Conservation (phyloP, 2,329 filamentous ascomycete species). For the Fusarium coffeatum region DNA sequence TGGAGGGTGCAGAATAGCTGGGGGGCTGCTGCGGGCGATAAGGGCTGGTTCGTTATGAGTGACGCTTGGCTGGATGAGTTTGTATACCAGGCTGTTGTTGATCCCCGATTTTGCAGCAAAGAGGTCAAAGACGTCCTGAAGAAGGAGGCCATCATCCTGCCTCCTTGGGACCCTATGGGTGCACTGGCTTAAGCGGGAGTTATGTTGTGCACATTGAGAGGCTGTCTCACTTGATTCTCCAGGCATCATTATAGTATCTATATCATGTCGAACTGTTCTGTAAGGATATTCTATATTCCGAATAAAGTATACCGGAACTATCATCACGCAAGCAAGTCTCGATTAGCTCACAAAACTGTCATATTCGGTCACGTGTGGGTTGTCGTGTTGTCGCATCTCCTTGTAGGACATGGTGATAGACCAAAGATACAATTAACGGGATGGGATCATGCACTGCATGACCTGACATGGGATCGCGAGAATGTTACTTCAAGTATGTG, state of each 20-base stretch:
- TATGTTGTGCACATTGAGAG: background rate
- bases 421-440: slow-evolving; percentile 10
- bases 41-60: slow-evolving; percentile 91
- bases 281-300: background rate
- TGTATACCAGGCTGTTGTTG: slow-evolving; percentile 87
- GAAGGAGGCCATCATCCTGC: slow-evolving; percentile 76
- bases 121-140: slow-evolving; percentile 77
- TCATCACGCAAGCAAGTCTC: background rate
- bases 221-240: background rate
- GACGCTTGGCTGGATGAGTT: slow-evolving; percentile 85
- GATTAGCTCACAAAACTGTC: background rate
- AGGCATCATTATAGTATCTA: background rate
- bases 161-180: slow-evolving; percentile 86
- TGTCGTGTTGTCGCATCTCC: background rate
- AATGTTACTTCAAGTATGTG: slow-evolving; percentile 2
- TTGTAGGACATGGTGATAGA: slow-evolving; percentile 9
- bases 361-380: slow-evolving; percentile 1
- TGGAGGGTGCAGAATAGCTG: slow-evolving; percentile 93
- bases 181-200: slow-evolving; percentile 66
- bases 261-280: background rate
- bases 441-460: slow-evolving; percentile 13
- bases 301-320: background rate
- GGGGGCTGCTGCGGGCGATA: slow-evolving; percentile 75
- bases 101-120: slow-evolving; percentile 73
- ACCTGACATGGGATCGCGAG: slow-evolving; percentile 22